phyloP scores from a whole-genome alignment of 2,329 filamentous ascomycete species.

The Penicillium capsulatum region DNA sequence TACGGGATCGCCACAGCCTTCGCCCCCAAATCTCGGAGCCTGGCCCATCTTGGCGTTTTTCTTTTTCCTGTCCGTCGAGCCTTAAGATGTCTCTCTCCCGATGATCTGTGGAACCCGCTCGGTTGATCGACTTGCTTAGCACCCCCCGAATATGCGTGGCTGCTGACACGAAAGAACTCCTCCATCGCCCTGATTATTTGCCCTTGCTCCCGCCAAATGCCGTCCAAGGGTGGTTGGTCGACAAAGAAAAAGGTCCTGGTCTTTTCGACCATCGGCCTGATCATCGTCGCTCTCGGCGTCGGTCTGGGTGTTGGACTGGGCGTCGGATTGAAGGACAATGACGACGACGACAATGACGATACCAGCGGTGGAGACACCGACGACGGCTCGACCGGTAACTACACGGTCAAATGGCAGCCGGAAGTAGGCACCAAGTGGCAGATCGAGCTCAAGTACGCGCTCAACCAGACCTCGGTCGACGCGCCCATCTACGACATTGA shows the following conservation, averaged over 20 bases:
- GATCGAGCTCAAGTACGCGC: constrained; percentile 51
- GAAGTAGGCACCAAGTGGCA: constrained; percentile 55
- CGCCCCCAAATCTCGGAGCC: background rate
- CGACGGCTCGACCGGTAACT: constrained; percentile 23
- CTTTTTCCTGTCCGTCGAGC: constrained; percentile 6
- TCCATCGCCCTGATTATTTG: background rate
- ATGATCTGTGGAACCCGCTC: constrained; percentile 2
- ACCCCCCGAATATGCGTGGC: background rate
- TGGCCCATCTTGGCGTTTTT: background rate
- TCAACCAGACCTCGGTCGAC: constrained; percentile 46
- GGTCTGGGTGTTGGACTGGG: constrained; percentile 58
- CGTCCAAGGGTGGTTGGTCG: constrained; percentile 27
- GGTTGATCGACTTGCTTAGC: background rate
- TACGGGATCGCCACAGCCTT: background rate
- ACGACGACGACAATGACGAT: constrained; percentile 23
- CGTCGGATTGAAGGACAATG: constrained; percentile 46
- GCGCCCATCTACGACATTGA: constrained; percentile 60
- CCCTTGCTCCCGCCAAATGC: constrained; percentile 1
- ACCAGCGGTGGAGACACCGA: constrained; percentile 25
- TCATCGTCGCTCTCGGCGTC: constrained; percentile 49
- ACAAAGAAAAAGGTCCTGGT: constrained; percentile 35
- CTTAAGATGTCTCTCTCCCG: constrained; percentile 16
- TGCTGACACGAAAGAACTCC: background rate
- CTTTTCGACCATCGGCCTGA: constrained; percentile 17
- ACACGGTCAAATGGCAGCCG: constrained; percentile 50